Evolutionary conservation across 176 grass and related monocot genomes (phyloP), one percentile per base, ranked within the genome.

Genomic region (Metroxylon sagu): DNA sequence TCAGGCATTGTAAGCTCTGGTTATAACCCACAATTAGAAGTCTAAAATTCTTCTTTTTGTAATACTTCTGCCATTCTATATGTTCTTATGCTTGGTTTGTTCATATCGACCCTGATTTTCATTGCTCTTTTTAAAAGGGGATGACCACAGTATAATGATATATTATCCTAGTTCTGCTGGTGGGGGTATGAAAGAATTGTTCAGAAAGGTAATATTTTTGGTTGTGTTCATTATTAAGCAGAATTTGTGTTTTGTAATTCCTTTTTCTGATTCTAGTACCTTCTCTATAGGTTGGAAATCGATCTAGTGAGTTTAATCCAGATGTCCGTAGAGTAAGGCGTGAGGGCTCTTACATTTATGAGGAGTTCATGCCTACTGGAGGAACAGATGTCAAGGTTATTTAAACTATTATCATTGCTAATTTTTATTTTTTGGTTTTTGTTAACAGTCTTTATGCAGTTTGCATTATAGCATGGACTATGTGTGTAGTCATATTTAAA

Each of bases 91-190:
- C 35, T 43, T 43, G 35, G 35, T 43, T 43, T 43, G 35, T 43
- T 12, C 35, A 14, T 43, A 43, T 14, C 54, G 4, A 17, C 3
- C 29, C 16, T 65, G 54, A 72, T 54, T 60, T 56, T 25, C 16
- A 55, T 35, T 74, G 29, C 27, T 80, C 39, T 76, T 64, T 19
- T 79, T 56, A 66, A 23, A 80, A 96, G 92, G 92, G 61, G 86
- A 96, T 58, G 81, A 96, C 69, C 92, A 96, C 64, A 85, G 85
- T 63, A 96, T 96, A 77, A 96, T 90, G 86, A 88, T 96, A 79
- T 96, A 96, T 54, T 96, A 96, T 77, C 92, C 92, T 73, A 96
- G 92, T 65, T 96, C 82, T 70, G 86, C 92, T 82, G 91, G 91
- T 75, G 92, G 92, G 71, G 92, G 92, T 77, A 96, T 90, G 92